Evolutionary conservation across 805 yeast species (phyloP).

Genomic region (Spathaspora passalidarum): DNA sequence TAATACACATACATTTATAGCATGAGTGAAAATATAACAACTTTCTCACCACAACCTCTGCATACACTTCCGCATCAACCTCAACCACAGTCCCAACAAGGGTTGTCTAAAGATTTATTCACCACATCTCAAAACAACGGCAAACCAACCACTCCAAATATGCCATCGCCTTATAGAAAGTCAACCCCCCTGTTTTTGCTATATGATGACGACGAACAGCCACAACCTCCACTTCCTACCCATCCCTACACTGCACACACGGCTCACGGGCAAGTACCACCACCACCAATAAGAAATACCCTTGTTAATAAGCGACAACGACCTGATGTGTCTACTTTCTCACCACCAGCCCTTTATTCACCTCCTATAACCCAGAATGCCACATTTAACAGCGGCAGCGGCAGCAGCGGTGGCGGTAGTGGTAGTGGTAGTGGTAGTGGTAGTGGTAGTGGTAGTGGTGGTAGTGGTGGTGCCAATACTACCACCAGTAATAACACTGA

Average conservation of each 20-base stretch:
- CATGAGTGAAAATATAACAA: background rate
- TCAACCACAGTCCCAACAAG: background rate
- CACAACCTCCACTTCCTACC: constrained; percentile 1
- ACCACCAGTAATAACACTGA: constrained; percentile 4
- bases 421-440: background rate
- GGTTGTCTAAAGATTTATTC: background rate
- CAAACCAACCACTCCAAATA: background rate
- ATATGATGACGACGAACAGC: constrained; percentile 5
- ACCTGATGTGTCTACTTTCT: constrained; percentile 3
- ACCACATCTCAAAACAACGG: background rate
- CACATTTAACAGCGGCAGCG: background rate
- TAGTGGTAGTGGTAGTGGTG: background rate
- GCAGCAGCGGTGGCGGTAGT: background rate
- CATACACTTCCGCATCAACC: background rate
- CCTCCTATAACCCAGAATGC: background rate
- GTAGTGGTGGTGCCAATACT: background rate
- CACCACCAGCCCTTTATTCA: constrained; percentile 3
- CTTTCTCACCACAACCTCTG: background rate
- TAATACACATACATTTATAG: background rate
- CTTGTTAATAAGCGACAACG: constrained; percentile 1
- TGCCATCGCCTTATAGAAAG: background rate
- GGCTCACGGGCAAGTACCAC: background rate
- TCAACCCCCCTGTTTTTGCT: constrained; percentile 2
- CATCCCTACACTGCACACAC: constrained; percentile 1
- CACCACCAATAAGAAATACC: constrained; percentile 1